A percentile compares a stretch with the other conserved stretches of the same genome.
phyloP scores from a whole-genome alignment of 768 basidiomycete genomes.

The Trametopsis cervina region DNA sequence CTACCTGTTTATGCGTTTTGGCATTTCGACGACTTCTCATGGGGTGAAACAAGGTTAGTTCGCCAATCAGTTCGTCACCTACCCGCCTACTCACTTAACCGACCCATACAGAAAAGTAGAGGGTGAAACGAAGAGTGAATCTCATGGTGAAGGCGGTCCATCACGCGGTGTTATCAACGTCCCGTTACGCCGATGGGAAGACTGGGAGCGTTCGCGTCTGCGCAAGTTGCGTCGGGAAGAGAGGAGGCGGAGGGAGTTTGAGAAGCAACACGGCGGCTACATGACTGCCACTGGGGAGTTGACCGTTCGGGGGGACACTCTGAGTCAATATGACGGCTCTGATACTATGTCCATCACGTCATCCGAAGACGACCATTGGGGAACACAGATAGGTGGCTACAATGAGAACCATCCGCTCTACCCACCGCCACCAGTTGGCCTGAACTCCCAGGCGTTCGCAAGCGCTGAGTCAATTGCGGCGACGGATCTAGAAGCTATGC shows the following conservation, averaged over 20 bases:
- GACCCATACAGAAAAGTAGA: slow-evolving; percentile 77
- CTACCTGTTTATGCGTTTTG: slow-evolving; percentile 95
- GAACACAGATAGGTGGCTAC: slow-evolving; percentile 89
- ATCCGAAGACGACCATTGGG: slow-evolving; percentile 95
- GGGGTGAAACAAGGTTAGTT: slow-evolving; percentile 93
- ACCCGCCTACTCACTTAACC: too few species aligned
- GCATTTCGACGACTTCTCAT: slow-evolving; percentile 99
- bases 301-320: slow-evolving; percentile 43
- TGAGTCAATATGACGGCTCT: slow-evolving; percentile 63
- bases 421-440: slow-evolving; percentile 79
- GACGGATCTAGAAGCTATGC: slow-evolving; percentile 85
- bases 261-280: slow-evolving; percentile 66
- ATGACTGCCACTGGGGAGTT: slow-evolving; percentile 61
- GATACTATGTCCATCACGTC: slow-evolving; percentile 78
- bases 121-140: slow-evolving; percentile 78
- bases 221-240: slow-evolving; percentile 89
- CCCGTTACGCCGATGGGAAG: slow-evolving; percentile 98
- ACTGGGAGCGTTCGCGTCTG: slow-evolving; percentile 94
- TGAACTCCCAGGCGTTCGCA: slow-evolving; percentile 36
- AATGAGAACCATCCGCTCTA: slow-evolving; percentile 78
- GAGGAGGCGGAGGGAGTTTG: slow-evolving; percentile 72
- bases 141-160: slow-evolving; percentile 59
- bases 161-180: slow-evolving; percentile 52
- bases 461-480: slow-evolving; percentile 48
- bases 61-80: neutral